Conservation (phyloP, 371 early-diverging fungal genomes). For the Apophysomyces elegans region DNA sequence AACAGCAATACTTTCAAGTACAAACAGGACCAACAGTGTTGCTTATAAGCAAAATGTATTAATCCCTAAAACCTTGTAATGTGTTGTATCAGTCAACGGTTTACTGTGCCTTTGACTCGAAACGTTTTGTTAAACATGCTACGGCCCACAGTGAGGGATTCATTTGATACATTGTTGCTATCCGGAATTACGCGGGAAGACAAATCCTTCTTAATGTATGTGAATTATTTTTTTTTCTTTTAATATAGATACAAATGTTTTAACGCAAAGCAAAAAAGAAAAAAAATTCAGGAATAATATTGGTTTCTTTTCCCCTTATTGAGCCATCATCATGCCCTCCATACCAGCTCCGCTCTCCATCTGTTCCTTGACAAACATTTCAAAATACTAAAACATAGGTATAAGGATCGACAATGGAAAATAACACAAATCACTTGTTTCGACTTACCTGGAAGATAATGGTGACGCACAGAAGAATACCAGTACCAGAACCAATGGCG, state of each 20-base stretch:
- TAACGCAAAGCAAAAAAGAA: conserved; percentile 8
- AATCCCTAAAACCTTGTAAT: no score
- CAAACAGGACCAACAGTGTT: no score
- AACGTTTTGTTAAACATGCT: no score
- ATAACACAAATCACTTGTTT: conserved; percentile 34
- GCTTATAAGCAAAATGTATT: no score
- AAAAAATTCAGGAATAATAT: neutral
- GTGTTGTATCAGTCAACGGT: no score
- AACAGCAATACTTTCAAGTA: no score
- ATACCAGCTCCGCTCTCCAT: conserved; percentile 70
- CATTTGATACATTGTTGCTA: no score
- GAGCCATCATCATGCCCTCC: conserved; percentile 53
- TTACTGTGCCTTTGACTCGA: no score
- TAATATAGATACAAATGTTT: conserved; percentile 7
- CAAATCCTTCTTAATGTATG: neutral
- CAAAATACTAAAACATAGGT: conserved; percentile 75
- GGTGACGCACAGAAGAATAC: conserved; percentile 98
- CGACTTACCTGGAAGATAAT: conserved; percentile 92
- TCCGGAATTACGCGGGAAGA: neutral
- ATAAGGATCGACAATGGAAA: neutral
- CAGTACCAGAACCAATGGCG: conserved; percentile 98
- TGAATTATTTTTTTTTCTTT: conserved; percentile 3
- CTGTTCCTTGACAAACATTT: conserved; percentile 97
- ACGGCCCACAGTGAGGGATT: neutral
- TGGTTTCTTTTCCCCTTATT: conserved; percentile 13